Percentiles rank a stretch among this genome's conserved stretches.
Conservation (phyloP, 2,329 filamentous ascomycete species). For the Trichoderma koningii region DNA sequence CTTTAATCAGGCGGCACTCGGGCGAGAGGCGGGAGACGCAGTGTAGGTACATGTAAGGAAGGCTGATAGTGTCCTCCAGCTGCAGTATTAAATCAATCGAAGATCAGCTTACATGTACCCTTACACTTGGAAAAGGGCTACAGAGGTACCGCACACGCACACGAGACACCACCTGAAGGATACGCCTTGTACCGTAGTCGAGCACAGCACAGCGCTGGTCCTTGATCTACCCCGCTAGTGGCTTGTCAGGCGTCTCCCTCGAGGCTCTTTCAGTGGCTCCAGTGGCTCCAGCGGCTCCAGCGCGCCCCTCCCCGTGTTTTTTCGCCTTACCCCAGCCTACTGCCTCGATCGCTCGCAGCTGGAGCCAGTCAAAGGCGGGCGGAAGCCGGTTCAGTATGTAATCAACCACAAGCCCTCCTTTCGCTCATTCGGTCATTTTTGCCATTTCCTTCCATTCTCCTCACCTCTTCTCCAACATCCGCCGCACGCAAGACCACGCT, state of each 20-base stretch:
- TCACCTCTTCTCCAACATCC: slow-evolving; percentile 3
- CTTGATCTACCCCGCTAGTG: slow-evolving; percentile 23
- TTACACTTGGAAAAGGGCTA: too few species aligned
- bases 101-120: too few species aligned
- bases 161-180: background rate
- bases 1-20: too few species aligned
- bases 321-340: slow-evolving; percentile 25
- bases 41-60: too few species aligned
- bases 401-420: slow-evolving; percentile 14
- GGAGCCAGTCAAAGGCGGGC: slow-evolving; percentile 17
- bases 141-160: too few species aligned
- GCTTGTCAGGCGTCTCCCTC: slow-evolving; percentile 18
- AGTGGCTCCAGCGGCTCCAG: slow-evolving; percentile 12
- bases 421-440: slow-evolving; percentile 6
- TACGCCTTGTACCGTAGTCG: background rate
- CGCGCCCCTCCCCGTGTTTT: slow-evolving; percentile 12
- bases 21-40: too few species aligned
- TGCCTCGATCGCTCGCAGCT: slow-evolving; percentile 25
- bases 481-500: background rate
- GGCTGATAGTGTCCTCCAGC: too few species aligned
- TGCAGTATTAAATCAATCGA: too few species aligned
- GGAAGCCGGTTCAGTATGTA: slow-evolving; percentile 10
- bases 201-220: background rate
- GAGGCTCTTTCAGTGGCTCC: background rate
- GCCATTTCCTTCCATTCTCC: background rate